Base-by-base conservation (phyloP, 495 filamentous ascomycete genomes). In the Cryomyces minteri region DNA sequence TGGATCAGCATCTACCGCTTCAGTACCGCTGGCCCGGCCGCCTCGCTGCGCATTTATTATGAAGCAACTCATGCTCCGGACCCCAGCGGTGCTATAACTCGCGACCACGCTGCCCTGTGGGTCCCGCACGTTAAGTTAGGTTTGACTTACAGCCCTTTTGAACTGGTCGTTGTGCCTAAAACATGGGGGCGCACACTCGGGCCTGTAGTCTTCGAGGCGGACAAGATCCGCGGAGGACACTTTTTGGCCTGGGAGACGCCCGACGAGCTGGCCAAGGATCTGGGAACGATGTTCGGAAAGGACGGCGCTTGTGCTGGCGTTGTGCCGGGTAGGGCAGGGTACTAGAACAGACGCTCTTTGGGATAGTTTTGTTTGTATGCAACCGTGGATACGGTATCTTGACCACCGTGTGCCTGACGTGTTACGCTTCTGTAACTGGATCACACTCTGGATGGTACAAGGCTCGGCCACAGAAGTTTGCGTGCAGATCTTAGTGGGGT, bases 211-310 rank as follows among this genome's bases (percentile, higher is more conserved):
- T 69, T 62, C 38, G 70, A 77, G 55, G 66, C 55, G n/a, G 50
- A 64, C 30, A 60, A 79, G 57, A 52, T 62, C 0, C 47, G 50
- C 4, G 78, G 79, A 1, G 78, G 79, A 0, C 79, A 83, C 56
- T 82, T 82, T 56, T 70, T 73, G 1, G 69, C 76, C 1, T 71
- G 65, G 52, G 78, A 82, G 48, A 48, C 53, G 28, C 75, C 79
- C 4, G 61, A 75, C 6, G 51, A 48, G n/a, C 55, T 80, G 31
- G 69, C 65, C 0, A 56, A 47, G 0, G 78, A 83, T 62, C 50
- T 83, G 43, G 59, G 57, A 46, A 56, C 49, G 30, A 79, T 80
- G 72, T 76, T 77, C 57, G 62, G 65, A 5, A 65, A 58, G 49
- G 57, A 51, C 11, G 67, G 67, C 6, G 57, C 54, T 11, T 62